A percentile compares a stretch with the other conserved stretches of the same genome.
phyloP scores from a whole-genome alignment of 2,329 filamentous ascomycete species.

The Rutstroemia sydowiana region DNA sequence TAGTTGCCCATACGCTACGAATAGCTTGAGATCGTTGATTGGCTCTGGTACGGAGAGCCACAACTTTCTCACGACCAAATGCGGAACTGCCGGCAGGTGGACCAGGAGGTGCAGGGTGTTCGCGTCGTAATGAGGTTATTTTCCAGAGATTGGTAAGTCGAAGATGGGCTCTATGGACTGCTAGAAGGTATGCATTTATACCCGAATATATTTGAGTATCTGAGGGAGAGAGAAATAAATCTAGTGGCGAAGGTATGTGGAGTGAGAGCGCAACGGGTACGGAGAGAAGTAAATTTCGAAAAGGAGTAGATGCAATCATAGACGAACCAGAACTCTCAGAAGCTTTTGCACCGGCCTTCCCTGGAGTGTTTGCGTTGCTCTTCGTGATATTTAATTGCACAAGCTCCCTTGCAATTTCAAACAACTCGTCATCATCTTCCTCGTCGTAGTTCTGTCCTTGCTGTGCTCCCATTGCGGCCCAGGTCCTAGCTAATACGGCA shows the following conservation, averaged over 20 bases:
- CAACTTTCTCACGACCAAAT: slow-evolving; percentile 52
- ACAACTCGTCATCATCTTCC: slow-evolving; percentile 62
- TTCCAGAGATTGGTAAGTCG: slow-evolving; percentile 83
- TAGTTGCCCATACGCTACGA: slow-evolving; percentile 83
- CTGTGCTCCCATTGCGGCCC: slow-evolving; percentile 71
- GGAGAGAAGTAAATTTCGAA: slow-evolving; percentile 76
- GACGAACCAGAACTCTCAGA: slow-evolving; percentile 4
- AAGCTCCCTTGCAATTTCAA: slow-evolving; percentile 75
- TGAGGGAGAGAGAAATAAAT: slow-evolving; percentile 72
- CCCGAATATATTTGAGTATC: slow-evolving; percentile 75
- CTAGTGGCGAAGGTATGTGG: slow-evolving; percentile 69
- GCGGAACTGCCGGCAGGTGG: slow-evolving; percentile 55
- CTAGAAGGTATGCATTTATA: slow-evolving; percentile 83
- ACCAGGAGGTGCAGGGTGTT: slow-evolving; percentile 64
- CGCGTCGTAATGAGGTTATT: slow-evolving; percentile 67
- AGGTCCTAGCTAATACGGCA: slow-evolving; percentile 68
- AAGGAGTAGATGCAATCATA: slow-evolving; percentile 42
- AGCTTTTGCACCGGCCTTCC: slow-evolving; percentile 26
- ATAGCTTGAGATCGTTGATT: slow-evolving; percentile 58
- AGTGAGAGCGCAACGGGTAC: slow-evolving; percentile 64
- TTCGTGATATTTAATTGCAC: slow-evolving; percentile 60
- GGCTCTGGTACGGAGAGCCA: slow-evolving; percentile 55
- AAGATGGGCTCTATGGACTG: slow-evolving; percentile 78
- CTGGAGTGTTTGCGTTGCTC: slow-evolving; percentile 32
- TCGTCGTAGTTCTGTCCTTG: slow-evolving; percentile 65